Evolutionary conservation across 2,329 filamentous ascomycete species (phyloP).

Genomic region (Capronia epimyces): DNA sequence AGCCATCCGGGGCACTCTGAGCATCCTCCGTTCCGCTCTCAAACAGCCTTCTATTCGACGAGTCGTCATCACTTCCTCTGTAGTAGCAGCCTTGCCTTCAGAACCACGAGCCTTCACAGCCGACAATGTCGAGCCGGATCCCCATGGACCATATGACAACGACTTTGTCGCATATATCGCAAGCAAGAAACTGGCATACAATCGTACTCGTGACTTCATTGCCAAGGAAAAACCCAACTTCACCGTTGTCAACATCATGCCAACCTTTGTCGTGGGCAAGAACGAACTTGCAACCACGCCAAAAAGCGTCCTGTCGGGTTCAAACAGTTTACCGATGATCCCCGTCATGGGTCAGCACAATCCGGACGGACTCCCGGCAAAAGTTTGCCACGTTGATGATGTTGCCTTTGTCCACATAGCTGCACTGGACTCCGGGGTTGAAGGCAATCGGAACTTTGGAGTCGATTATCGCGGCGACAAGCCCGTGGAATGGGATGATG

Average conservation of each 20-base stretch:
- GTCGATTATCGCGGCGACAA: constrained; percentile 13
- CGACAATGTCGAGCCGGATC: constrained; percentile 24
- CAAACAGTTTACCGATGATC: constrained; percentile 26
- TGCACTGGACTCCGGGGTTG: constrained; percentile 25
- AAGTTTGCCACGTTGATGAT: constrained; percentile 31
- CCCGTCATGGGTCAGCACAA: constrained; percentile 14
- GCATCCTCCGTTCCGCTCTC: constrained; percentile 54
- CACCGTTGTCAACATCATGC: constrained; percentile 56
- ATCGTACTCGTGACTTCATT: constrained; percentile 61
- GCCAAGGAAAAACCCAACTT: constrained; percentile 54
- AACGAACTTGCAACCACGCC: constrained; percentile 30
- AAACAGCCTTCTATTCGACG: constrained; percentile 63
- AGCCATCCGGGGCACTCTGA: constrained; percentile 59
- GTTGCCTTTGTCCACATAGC: constrained; percentile 32
- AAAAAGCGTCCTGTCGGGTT: constrained; percentile 19
- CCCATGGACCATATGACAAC: constrained; percentile 29
- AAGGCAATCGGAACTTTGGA: constrained; percentile 22
- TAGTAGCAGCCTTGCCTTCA: constrained; percentile 53
- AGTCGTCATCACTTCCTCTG: constrained; percentile 66
- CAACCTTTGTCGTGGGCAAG: constrained; percentile 57
- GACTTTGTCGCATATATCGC: constrained; percentile 40
- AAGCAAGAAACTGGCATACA: constrained; percentile 61
- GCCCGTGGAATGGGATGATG: constrained; percentile 36
- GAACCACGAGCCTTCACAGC: constrained; percentile 35
- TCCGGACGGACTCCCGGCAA: constrained; percentile 6